phyloP scores from a whole-genome alignment of 495 filamentous ascomycete genomes.

The Tricharina praecox region DNA sequence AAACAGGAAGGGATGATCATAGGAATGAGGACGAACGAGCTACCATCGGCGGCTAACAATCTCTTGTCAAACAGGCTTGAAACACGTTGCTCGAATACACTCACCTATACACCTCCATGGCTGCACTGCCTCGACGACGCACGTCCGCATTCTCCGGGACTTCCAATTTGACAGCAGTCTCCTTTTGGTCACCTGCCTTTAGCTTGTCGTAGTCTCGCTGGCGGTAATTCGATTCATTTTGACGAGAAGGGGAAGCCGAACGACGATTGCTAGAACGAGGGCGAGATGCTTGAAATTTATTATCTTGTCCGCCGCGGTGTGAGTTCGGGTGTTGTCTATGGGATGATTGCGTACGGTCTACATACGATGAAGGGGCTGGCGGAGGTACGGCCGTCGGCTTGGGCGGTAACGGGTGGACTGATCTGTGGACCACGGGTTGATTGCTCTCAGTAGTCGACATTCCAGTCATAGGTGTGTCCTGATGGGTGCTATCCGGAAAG shows the following conservation, averaged over 20 bases:
- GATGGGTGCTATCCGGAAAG: constrained; percentile 7
- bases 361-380: constrained; percentile 9
- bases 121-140: constrained; percentile 1
- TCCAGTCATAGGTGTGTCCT: constrained; percentile 7
- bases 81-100: not conserved
- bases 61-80: constrained; percentile 1
- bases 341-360: not conserved
- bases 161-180: not conserved
- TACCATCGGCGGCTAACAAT: constrained; percentile 6
- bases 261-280: not conserved
- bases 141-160: constrained; percentile 1
- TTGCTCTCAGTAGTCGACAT: not conserved
- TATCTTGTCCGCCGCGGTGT: not conserved
- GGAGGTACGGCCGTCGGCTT: constrained; percentile 17
- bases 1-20: not conserved
- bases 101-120: constrained; percentile 5
- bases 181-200: not conserved
- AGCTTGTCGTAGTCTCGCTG: constrained; percentile 1
- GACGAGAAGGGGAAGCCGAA: constrained; percentile 2
- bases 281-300: not conserved
- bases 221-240: not conserved
- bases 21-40: not conserved
- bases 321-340: not conserved
- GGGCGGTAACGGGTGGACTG: constrained; percentile 19
- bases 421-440: constrained; percentile 5